Evolutionary conservation across 2,329 filamentous ascomycete genomes (phyloP).

Genomic region (Pseudocercospora musae): DNA sequence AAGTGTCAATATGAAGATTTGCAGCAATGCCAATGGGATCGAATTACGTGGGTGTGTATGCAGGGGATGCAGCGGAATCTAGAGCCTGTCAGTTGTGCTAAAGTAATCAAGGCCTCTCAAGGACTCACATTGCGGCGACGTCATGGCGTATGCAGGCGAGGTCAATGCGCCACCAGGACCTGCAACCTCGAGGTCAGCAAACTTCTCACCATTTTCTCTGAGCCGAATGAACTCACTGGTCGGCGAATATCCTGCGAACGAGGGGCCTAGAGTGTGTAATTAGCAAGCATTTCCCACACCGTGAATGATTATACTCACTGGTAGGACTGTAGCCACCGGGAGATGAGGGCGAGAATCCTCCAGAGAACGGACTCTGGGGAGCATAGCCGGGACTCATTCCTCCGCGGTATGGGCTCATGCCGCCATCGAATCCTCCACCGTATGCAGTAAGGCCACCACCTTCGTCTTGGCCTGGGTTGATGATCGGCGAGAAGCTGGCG

Average conservation of each 20-base stretch:
- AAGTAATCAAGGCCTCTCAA: not conserved
- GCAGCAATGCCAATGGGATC: not conserved
- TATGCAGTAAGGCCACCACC: conserved; percentile 59
- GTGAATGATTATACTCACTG: not conserved
- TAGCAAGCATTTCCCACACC: conserved; percentile 17
- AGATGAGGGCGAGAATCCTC: conserved; percentile 70
- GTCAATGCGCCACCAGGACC: conserved; percentile 50
- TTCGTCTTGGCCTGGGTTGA: conserved; percentile 58
- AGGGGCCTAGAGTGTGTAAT: not conserved
- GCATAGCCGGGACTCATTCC: conserved; percentile 40
- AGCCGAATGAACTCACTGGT: conserved; percentile 9
- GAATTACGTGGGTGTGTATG: not conserved
- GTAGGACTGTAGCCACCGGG: conserved; percentile 44
- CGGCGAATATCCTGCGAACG: conserved; percentile 29
- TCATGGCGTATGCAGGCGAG: conserved; percentile 52
- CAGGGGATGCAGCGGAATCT: not conserved
- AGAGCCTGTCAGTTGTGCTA: not conserved
- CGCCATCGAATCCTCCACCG: conserved; percentile 58
- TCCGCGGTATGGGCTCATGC: conserved; percentile 67
- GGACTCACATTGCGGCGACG: conserved; percentile 41
- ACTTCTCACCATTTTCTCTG: not conserved
- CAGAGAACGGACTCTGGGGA: conserved; percentile 40
- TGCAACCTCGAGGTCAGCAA: not conserved
- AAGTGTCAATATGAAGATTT: not conserved
- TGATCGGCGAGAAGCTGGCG: conserved; percentile 71